A percentile compares a stretch with the other conserved stretches of the same genome.
phyloP scores from a whole-genome alignment of 2,329 filamentous ascomycete species.

The Pseudopyrenochaeta lycopersici region DNA sequence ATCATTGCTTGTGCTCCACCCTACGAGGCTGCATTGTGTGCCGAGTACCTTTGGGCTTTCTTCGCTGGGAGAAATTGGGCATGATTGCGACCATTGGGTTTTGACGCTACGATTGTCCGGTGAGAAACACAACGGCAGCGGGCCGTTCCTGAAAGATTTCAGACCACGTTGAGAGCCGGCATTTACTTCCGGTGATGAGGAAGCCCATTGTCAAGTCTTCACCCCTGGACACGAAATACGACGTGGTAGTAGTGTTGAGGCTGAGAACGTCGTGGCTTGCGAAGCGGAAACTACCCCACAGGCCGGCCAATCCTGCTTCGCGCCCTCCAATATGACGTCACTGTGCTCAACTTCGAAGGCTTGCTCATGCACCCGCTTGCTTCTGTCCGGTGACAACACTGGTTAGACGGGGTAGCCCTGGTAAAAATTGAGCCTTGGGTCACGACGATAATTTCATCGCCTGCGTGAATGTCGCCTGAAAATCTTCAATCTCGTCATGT shows the following conservation, averaged over 20 bases:
- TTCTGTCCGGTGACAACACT: conserved; percentile 22
- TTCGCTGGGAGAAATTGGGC: too few species aligned
- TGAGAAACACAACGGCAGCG: background rate
- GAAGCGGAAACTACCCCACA: conserved; percentile 1
- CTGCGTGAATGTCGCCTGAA: background rate
- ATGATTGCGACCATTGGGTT: too few species aligned
- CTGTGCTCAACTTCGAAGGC: background rate
- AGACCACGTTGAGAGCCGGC: background rate
- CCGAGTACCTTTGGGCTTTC: too few species aligned
- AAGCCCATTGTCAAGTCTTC: background rate
- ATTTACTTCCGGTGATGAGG: too few species aligned
- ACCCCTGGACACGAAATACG: background rate
- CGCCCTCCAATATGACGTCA: conserved; percentile 32
- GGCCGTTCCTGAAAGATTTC: background rate
- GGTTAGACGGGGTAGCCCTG: conserved; percentile 29
- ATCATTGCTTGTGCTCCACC: too few species aligned
- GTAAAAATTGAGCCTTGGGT: conserved; percentile 6
- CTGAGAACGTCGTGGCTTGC: conserved; percentile 4
- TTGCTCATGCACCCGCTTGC: conserved; percentile 18
- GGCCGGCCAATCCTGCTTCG: conserved; percentile 4
- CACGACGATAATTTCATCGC: conserved; percentile 1
- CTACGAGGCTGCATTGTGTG: too few species aligned
- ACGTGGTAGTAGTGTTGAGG: background rate
- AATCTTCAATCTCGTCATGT: background rate
- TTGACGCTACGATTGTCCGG: too few species aligned